Base-by-base conservation (phyloP, 495 filamentous ascomycete species). In the Penicillium simplicissimum region DNA sequence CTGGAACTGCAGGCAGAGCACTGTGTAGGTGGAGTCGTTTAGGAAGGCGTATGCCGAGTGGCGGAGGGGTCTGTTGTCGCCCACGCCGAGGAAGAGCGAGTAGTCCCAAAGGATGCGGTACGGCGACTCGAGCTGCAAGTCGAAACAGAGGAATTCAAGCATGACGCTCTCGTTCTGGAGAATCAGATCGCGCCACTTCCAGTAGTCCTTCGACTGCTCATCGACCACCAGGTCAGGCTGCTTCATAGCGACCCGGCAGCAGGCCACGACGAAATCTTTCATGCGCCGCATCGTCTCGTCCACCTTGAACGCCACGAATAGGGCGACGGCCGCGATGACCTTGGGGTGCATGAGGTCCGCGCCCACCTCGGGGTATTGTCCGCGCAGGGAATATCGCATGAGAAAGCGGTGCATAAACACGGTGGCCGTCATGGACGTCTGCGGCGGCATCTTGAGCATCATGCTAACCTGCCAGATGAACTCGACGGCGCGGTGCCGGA, bases 381-480 rank as follows among this genome's bases (percentile, higher is more conserved):
- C 75, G 64, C 52, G 75, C 62, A 63, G 84, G 79, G 40, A 90
- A 61, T 85, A 83, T 55, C 95, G 87, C 91, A 98, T 97, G 66
- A 90, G 93, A 74, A 96, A 98, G 9, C 95, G 87, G 69, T 99
- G 93, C 68, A 99, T 88, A 75, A 95, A 96, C 15, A 96, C 88
- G 25, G 89, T 88, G n/a, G 95, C 95, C 1, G 95, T 95, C 67
- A 88, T 89, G 35, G 98, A 81, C 4, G 95, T 98, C 45, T 93
- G 83, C 71, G 96, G 93, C 17, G 95, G 93, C 43, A 99, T 82
- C 70, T 93, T 93, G 38, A 98, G 84, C 79, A 96, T 85, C 58
- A 98, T 91, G 61, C 94, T 95, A 53, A 93, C 92, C 74, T 96
- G 92, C 63, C 89, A 85, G 67, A 98, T 96, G 80, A 98, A 98